Evolutionary conservation across 768 basidiomycete genomes (phyloP), one percentile per base, ranked within the genome.

Genomic region (Mycena polygramma): DNA sequence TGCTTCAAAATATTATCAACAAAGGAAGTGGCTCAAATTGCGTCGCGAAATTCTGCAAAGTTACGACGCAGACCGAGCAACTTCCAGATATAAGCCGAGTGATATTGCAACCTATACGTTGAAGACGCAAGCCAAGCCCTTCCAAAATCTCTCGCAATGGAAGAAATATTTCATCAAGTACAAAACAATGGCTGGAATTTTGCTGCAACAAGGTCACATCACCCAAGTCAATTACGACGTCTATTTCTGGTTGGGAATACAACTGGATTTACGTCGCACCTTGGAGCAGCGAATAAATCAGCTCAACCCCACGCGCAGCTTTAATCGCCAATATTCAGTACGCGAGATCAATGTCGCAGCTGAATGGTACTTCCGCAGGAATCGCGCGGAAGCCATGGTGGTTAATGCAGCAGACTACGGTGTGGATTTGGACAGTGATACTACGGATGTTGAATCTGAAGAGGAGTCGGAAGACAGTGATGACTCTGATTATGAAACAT

Each of bases 181-280:
- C 19, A 51, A 48, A 4, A 61, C 64, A 10, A 62, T 71, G 19
- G 64, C 69, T 2, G 69, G 69, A 8, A 54, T 43, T 13, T n/a
- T 54, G 0, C n/a, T 49, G 1, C 15, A 22, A 4, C 57, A 54
- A 6, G 51, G 59, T 2, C 69, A 71, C 15, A 13, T 71, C 2
- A 61, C 39, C 22, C 15, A 51, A 26, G 59, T 39, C 2, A 10
- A 66, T 26, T 62, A 49, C 19, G 36, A 35, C 15, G 63, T 20
- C 0, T 71, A 62, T 43, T 71, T 71, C 39, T 71, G 69, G 69
- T 5, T 66, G 1, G 69, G 64, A 43, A 71, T 71, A 7, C 64
- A 59, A 15, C 30, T 7, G 3, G 13, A 17, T 1, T 26, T 65
- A 1, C n/a, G 63, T 9, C 8, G 13, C 17, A 54, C 7, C 1